Conservation (phyloP, 805 yeast genomes). For the Candida dendrica region DNA sequence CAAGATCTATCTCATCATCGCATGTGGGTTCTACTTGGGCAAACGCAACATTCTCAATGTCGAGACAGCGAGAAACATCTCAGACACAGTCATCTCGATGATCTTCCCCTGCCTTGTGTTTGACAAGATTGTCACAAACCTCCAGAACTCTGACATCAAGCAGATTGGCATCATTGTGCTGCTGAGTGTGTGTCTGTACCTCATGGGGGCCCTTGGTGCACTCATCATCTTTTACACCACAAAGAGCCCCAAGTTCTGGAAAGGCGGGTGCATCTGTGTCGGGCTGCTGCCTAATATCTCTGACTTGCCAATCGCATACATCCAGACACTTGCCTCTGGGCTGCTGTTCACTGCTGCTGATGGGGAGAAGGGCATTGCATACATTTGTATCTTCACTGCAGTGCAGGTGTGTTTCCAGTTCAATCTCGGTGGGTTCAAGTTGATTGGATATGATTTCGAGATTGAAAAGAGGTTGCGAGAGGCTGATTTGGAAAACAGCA, state of each 20-base stretch:
- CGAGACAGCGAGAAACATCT: slow-evolving; percentile 53
- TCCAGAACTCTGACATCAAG: slow-evolving; percentile 59
- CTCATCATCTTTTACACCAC: slow-evolving; percentile 8
- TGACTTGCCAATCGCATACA: slow-evolving; percentile 66
- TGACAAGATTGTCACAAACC: slow-evolving; percentile 52
- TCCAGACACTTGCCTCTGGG: slow-evolving; percentile 52
- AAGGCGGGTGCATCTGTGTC: slow-evolving; percentile 63
- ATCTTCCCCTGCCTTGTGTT: slow-evolving; percentile 64
- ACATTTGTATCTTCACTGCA: slow-evolving; percentile 66
- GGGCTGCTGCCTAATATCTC: slow-evolving; percentile 67
- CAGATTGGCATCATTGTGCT: slow-evolving; percentile 58
- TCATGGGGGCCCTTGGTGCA: slow-evolving; percentile 43
- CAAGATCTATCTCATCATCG: slow-evolving; percentile 66
- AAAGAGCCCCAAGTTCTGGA: slow-evolving; percentile 52
- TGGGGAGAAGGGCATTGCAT: slow-evolving; percentile 70
- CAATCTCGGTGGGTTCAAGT: slow-evolving; percentile 62
- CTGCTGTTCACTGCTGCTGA: slow-evolving; percentile 51
- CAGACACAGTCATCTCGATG: slow-evolving; percentile 54
- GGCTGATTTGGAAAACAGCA: slow-evolving; percentile 7
- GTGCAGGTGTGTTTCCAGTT: slow-evolving; percentile 37
- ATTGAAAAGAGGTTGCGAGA: slow-evolving; percentile 14
- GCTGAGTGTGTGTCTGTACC: slow-evolving; percentile 43
- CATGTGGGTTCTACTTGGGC: slow-evolving; percentile 58
- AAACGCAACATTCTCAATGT: slow-evolving; percentile 51
- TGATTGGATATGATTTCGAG: slow-evolving; percentile 61